Percentiles rank a stretch among this genome's conserved stretches.
phyloP scores from a whole-genome alignment of 73 alveolate genomes.

The Symbiodinium pilosum region DNA sequence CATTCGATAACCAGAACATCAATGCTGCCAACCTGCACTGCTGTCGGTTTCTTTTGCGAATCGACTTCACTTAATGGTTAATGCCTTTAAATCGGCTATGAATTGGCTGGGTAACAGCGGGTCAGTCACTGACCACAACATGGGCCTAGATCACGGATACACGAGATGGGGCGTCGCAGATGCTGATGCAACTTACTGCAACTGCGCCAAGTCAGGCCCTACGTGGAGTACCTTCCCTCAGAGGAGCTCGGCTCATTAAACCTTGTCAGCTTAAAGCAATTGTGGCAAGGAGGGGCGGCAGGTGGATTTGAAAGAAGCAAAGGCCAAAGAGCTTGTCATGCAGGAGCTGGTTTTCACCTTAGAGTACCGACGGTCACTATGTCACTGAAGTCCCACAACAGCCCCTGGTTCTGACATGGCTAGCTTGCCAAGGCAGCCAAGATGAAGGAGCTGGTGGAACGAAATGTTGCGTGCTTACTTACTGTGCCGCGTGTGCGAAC shows the following conservation, averaged over 20 bases:
- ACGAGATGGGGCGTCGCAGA: too few species aligned
- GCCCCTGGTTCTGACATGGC: neutral
- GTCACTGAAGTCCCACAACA: neutral
- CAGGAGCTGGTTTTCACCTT: neutral
- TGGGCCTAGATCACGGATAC: too few species aligned
- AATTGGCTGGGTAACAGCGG: too few species aligned
- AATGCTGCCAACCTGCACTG: too few species aligned
- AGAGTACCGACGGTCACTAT: neutral
- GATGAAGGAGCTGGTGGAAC: neutral
- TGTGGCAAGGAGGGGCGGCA: neutral
- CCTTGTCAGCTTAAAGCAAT: too few species aligned
- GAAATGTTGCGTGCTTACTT: neutral
- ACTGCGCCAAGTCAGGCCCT: neutral
- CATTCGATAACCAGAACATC: too few species aligned
- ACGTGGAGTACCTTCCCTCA: neutral
- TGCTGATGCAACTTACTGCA: too few species aligned
- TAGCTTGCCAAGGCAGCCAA: neutral
- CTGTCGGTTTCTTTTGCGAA: too few species aligned
- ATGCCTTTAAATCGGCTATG: too few species aligned
- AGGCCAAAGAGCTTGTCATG: neutral
- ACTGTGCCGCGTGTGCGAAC: too few species aligned
- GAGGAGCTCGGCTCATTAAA: neutral
- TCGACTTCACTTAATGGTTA: too few species aligned
- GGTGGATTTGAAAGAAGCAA: neutral
- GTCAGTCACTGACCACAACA: too few species aligned